Evolutionary conservation across 2,329 filamentous ascomycete genomes (phyloP).

Genomic region (Pestalotiopsis sp.): DNA sequence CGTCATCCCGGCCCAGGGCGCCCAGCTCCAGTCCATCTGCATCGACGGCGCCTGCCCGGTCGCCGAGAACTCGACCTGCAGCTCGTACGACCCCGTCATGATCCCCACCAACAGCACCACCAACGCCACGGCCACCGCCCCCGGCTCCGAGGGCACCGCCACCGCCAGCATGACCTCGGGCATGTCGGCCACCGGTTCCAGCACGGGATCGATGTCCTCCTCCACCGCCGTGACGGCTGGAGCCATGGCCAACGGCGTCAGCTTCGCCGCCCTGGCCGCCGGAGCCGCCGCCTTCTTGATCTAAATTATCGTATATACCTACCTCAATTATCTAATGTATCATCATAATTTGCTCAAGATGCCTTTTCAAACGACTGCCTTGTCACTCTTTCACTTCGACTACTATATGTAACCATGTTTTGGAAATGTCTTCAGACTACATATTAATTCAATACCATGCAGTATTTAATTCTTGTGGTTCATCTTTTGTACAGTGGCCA

Average conservation of each 20-base stretch:
- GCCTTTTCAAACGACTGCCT: no score
- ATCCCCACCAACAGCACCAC: conserved; percentile 22
- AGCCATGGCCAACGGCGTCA: conserved; percentile 28
- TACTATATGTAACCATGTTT: no score
- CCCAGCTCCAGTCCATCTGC: conserved; percentile 60
- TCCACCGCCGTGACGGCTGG: conserved; percentile 23
- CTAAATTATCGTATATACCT: conserved; percentile 17
- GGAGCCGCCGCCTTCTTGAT: conserved; percentile 33
- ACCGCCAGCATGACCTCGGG: conserved; percentile 4
- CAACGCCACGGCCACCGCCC: conserved; percentile 20
- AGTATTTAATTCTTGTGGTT: no score
- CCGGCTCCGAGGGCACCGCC: conserved; percentile 12
- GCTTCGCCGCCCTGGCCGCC: conserved; percentile 28
- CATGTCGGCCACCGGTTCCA: conserved; percentile 13
- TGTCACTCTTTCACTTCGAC: no score
- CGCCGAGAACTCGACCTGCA: conserved; percentile 48
- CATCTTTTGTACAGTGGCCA: no score
- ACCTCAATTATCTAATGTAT: neutral
- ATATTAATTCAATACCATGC: no score
- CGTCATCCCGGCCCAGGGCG: conserved; percentile 46
- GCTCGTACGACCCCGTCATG: conserved; percentile 40
- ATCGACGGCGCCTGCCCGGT: conserved; percentile 52
- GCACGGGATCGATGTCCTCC: conserved; percentile 17
- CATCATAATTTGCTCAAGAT: no score
- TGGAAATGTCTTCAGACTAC: no score